phyloP scores from a whole-genome alignment of 1,284 basidiomycete genomes.

The Puccinia triticina region DNA sequence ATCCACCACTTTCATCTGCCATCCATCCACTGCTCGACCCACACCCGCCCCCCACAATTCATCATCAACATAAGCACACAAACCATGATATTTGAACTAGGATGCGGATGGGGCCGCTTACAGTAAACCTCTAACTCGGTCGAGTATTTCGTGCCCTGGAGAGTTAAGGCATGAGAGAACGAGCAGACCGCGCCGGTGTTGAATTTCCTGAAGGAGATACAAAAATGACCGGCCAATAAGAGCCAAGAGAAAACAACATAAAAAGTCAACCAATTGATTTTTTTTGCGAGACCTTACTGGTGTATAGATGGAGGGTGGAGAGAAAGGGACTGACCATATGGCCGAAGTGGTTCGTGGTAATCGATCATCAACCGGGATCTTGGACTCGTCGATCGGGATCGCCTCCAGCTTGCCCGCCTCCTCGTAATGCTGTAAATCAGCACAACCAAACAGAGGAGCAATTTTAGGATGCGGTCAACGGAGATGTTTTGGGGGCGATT shows the following conservation, averaged over 20 bases:
- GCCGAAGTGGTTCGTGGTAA: slow-evolving; percentile 62
- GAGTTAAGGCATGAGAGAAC: slow-evolving; percentile 81
- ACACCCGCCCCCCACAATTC: not conserved
- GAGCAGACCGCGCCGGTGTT: slow-evolving; percentile 85
- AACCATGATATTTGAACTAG: not conserved
- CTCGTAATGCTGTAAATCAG: slow-evolving; percentile 72
- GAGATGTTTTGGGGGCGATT: not conserved
- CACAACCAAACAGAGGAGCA: not conserved
- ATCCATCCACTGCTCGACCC: slow-evolving; percentile 80
- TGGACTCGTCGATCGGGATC: slow-evolving; percentile 76
- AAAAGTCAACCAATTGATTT: not conserved
- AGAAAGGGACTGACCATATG: slow-evolving; percentile 57
- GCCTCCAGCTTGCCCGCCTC: slow-evolving; percentile 81
- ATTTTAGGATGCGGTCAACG: not conserved
- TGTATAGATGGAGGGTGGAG: not conserved
- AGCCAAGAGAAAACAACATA: not conserved
- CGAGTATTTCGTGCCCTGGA: slow-evolving; percentile 87
- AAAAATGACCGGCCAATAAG: not conserved
- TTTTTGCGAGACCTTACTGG: too few relatives aligned
- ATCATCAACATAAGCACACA: not conserved
- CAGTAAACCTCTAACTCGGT: slow-evolving; percentile 76
- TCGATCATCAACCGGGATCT: slow-evolving; percentile 72
- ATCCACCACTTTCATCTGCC: slow-evolving; percentile 76
- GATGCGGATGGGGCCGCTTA: slow-evolving; percentile 26
- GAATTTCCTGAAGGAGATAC: slow-evolving; percentile 77